A percentile compares a stretch with the other conserved stretches of the same genome.
Evolutionary conservation across 2,329 filamentous ascomycete species (phyloP).

Genomic region (Arthrobotrys sphaeroides): DNA sequence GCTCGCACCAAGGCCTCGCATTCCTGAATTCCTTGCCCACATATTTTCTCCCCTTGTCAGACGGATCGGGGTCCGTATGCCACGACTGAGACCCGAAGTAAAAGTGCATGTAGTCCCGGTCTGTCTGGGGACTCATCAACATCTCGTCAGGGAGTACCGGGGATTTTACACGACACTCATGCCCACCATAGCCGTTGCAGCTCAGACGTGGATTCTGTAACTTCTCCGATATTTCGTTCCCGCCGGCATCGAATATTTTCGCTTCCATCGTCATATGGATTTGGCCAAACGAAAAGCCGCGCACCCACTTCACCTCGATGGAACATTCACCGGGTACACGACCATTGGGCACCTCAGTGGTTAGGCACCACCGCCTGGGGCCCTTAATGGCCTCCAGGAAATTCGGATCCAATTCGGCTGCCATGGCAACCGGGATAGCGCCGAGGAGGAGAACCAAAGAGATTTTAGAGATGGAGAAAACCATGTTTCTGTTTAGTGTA

Average conservation of each 20-base stretch:
- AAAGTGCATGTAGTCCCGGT: not conserved
- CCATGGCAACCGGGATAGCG: no score
- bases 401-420: no score
- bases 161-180: not conserved
- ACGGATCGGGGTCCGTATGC: not conserved
- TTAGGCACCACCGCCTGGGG: no score
- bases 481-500: no score
- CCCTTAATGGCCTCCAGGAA: no score
- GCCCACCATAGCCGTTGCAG: not conserved
- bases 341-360: no score
- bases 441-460: no score
- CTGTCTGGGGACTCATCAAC: not conserved
- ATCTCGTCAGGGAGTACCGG: not conserved
- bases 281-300: no score
- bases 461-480: no score
- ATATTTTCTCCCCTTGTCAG: not conserved
- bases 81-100: not conserved
- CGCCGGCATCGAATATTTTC: not conserved
- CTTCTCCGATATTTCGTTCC: not conserved
- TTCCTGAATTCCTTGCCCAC: not conserved
- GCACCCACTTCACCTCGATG: no score
- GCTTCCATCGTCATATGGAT: not conserved
- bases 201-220: not conserved
- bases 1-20: no score
- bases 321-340: no score